A percentile compares a stretch with the other conserved stretches of the same genome.
Evolutionary conservation across 2,329 filamentous ascomycete species (phyloP).

Genomic region (Lachnellula occidentalis): DNA sequence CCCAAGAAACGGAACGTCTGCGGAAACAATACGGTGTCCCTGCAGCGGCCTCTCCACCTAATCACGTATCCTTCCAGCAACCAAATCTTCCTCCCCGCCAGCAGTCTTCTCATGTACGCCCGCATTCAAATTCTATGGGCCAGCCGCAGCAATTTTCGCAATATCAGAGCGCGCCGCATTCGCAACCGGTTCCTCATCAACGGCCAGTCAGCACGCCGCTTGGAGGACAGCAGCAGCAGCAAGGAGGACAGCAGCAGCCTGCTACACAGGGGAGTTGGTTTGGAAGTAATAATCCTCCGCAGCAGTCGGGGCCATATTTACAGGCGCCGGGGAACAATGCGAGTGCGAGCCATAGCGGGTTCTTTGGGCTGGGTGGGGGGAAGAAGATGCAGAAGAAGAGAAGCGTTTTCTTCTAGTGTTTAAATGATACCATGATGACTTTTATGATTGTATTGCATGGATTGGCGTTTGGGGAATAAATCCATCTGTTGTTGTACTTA

Average conservation of each 20-base stretch:
- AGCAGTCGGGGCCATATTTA: constrained; percentile 22
- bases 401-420: constrained; percentile 26
- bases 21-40: constrained; percentile 56
- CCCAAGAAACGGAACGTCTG: constrained; percentile 79
- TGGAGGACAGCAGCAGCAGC: not conserved
- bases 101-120: not conserved
- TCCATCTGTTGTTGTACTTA: no score
- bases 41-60: not conserved
- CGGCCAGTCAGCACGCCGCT: constrained; percentile 25
- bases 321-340: constrained; percentile 20
- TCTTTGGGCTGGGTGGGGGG: constrained; percentile 35
- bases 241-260: not conserved
- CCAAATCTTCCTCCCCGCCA: constrained; percentile 15
- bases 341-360: constrained; percentile 40
- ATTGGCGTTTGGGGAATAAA: not conserved
- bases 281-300: constrained; percentile 1
- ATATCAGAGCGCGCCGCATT: constrained; percentile 26
- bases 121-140: constrained; percentile 1
- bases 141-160: constrained; percentile 15
- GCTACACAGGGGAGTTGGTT: not conserved
- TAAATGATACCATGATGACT: constrained; percentile 7
- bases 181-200: constrained; percentile 20
- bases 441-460: not conserved
- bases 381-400: constrained; percentile 31
- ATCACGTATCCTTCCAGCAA: not conserved